phyloP scores from a whole-genome alignment of 768 basidiomycete species.

The Panaeolus papilionaceus region DNA sequence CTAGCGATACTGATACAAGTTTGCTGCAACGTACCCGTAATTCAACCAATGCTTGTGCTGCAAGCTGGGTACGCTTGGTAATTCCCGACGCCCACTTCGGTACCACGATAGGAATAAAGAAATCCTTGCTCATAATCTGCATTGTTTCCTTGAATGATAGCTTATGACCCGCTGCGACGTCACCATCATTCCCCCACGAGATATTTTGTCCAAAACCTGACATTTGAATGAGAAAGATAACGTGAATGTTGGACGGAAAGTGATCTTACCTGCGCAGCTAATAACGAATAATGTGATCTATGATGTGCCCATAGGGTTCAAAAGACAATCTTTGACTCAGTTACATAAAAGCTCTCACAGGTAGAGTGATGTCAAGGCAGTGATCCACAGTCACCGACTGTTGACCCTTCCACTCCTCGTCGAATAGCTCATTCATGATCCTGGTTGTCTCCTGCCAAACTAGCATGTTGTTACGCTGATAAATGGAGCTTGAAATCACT shows the following conservation, averaged over 20 bases:
- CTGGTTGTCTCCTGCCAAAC: constrained; percentile 53
- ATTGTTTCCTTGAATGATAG: constrained; percentile 52
- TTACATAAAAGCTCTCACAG: constrained; percentile 38
- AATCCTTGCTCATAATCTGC: constrained; percentile 40
- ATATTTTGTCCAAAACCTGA: constrained; percentile 53
- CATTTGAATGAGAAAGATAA: background rate
- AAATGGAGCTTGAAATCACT: background rate
- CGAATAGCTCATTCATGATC: constrained; percentile 46
- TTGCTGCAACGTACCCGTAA: constrained; percentile 28
- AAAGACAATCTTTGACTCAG: too few species aligned
- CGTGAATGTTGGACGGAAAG: background rate
- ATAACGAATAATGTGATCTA: constrained; percentile 57
- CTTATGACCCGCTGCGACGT: constrained; percentile 45
- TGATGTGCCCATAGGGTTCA: constrained; percentile 8
- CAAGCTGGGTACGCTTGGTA: constrained; percentile 33
- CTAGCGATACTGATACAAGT: background rate
- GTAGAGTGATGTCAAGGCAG: constrained; percentile 53
- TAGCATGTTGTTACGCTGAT: constrained; percentile 48
- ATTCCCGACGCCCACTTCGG: constrained; percentile 43
- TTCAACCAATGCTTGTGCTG: constrained; percentile 45
- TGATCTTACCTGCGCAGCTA: constrained; percentile 46
- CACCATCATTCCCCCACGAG: constrained; percentile 46
- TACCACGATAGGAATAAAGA: constrained; percentile 37
- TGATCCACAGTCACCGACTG: constrained; percentile 47
- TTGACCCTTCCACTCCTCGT: constrained; percentile 50